Percentiles rank a stretch among this genome's conserved stretches.
These are phyloP conservation scores for Taphrina confusa DNA, from an alignment of 1,139 yeast species.

Conservation along the genomic window DNA sequence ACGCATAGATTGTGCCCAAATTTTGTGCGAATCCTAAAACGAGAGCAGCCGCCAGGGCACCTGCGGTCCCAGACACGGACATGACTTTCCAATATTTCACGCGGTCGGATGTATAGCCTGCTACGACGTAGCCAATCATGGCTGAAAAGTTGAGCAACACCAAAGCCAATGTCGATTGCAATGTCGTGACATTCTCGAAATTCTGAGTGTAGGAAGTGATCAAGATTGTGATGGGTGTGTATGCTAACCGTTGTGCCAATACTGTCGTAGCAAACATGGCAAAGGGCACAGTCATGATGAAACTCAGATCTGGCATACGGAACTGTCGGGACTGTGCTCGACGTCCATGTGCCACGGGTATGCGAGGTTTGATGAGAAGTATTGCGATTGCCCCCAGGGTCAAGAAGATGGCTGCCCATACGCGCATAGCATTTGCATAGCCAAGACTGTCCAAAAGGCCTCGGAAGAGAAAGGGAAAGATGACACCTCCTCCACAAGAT, in stretches of 20 bases:
- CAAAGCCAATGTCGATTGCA: slow-evolving; percentile 18
- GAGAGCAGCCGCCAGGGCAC: slow-evolving; percentile 15
- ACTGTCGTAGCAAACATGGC: slow-evolving; percentile 14
- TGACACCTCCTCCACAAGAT: slow-evolving; percentile 68
- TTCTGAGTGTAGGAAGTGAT: slow-evolving; percentile 11
- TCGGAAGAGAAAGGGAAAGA: slow-evolving; percentile 63
- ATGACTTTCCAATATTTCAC: slow-evolving; percentile 17
- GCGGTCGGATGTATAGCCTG: slow-evolving; percentile 18
- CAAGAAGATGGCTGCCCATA: slow-evolving; percentile 18
- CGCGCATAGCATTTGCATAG: slow-evolving; percentile 41
- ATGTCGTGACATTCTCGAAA: slow-evolving; percentile 17
- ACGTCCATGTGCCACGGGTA: neutral
- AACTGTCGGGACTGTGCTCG: slow-evolving; percentile 7
- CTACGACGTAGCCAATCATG: slow-evolving; percentile 14
- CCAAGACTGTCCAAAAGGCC: slow-evolving; percentile 56
- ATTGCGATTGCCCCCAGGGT: slow-evolving; percentile 20
- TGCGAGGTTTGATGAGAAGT: slow-evolving; percentile 18
- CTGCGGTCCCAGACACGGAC: slow-evolving; percentile 12
- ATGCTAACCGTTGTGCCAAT: slow-evolving; percentile 20
- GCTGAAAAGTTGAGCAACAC: slow-evolving; percentile 17
- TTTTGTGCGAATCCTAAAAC: slow-evolving; percentile 24
- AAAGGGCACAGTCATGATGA: neutral
- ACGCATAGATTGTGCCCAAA: slow-evolving; percentile 9
- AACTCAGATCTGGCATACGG: slow-evolving; percentile 17
- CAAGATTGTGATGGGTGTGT: slow-evolving; percentile 20